Evolutionary conservation across 1,284 basidiomycete species (phyloP), one percentile per base, ranked within the genome.

Genomic region (Naganishia albida): DNA sequence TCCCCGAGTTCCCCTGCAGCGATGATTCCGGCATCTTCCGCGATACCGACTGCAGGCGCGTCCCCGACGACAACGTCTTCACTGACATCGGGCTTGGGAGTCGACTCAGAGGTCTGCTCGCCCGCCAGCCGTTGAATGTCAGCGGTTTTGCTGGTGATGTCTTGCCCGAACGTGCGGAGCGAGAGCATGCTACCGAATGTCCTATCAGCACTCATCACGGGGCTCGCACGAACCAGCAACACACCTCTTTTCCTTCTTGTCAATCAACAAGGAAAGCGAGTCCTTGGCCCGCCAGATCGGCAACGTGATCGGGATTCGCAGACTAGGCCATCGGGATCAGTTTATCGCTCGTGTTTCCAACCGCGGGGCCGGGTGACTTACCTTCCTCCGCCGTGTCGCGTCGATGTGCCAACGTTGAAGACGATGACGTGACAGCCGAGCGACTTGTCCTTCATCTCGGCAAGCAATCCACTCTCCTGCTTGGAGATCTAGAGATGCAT

Each of bases 231-330:
- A 62, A 18, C 30, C 39, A 6, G 26, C 3, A 18, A 74, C 80
- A 26, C 65, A 91, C 91, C 87, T 90, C 80, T 96, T 96, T 40
- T 92, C 90, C 72, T 89, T 89, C 79, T 96, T 97, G 79, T 96
- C 92, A 67, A 95, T 86, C 89, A 97, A 93, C 64, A 96, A 82
- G 3, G 88, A 86, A 65, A 94, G 78, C 1, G 90, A 93, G 18
- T 87, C 85, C 68, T 87, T 88, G 1, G 91, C 92, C 78, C 90
- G 92, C 94, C 93, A 97, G 57, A 96, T 84, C 0, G 94, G 93
- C 20, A 96, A 80, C 25, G 88, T 79, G 30, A 96, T 81, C 52
- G 91, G 87, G 71, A 90, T 86, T 16, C 84, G 81, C 46, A 93
- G 81, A n/a, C n/a, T n/a, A n/a, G n/a, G 16, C 89, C 91, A 68